Evolutionary conservation across 768 basidiomycete genomes (phyloP).

Genomic region (Boletellus ananiceps): DNA sequence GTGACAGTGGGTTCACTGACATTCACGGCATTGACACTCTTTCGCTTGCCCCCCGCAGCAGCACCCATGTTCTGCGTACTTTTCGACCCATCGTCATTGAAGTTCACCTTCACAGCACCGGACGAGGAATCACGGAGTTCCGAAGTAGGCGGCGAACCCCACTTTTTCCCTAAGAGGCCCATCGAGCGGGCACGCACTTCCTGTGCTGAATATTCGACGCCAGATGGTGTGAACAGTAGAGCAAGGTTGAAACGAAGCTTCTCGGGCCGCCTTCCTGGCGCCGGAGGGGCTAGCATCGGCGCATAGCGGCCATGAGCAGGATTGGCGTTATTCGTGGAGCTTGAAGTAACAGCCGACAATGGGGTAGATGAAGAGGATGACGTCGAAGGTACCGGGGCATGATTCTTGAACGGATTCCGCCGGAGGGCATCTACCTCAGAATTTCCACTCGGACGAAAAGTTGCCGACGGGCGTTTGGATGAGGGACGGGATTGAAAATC

Average conservation of each 20-base stretch:
- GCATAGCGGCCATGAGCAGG: conserved; percentile 51
- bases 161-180: conserved; percentile 81
- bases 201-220: conserved; percentile 78
- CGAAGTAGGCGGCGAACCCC: conserved; percentile 60
- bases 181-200: conserved; percentile 80
- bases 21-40: conserved; percentile 38
- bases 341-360: conserved; percentile 19
- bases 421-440: conserved; percentile 30
- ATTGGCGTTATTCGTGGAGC: conserved; percentile 37
- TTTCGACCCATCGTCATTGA: conserved; percentile 55
- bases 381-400: conserved; percentile 29
- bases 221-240: conserved; percentile 69
- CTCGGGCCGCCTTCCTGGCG: conserved; percentile 67
- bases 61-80: conserved; percentile 38
- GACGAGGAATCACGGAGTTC: conserved; percentile 34
- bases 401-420: conserved; percentile 35
- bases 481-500: conserved; percentile 64
- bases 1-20: conserved; percentile 81
- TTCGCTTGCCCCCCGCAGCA: conserved; percentile 35
- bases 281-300: conserved; percentile 65
- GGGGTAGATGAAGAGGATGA: conserved; percentile 27
- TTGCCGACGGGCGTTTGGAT: conserved; percentile 22
- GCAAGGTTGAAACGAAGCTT: conserved; percentile 64
- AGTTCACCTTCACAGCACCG: conserved; percentile 44
- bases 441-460: conserved; percentile 26